Base-by-base conservation (phyloP, 441 rosid genomes). In the Geranium incanum region DNA sequence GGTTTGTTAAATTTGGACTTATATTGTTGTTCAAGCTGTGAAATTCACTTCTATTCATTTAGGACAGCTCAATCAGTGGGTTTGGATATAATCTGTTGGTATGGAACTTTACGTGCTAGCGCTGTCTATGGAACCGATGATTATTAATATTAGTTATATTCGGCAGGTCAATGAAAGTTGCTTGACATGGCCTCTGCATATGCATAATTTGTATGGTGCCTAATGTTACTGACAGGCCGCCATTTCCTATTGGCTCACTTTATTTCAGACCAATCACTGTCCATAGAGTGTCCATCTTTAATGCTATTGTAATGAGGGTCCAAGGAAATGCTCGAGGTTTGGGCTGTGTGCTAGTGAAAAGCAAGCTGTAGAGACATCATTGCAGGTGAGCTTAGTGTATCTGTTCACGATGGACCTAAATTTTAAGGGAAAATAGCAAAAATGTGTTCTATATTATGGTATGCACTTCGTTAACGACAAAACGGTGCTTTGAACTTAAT, bases 201-300 rank as follows among this genome's bases (percentile, higher is more conserved):
- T 48, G n/a, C 55, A 48, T 48, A 28, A 48, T 48, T 48, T 48
- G 55, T 48, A 48, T 12, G 55, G n/a, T 12, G 55, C 55, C 16
- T 48, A 48, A 48, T 48, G 55, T 48, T 48, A 48, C 55, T 48
- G 55, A 48, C 55, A 11, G 55, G 55, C 55, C 55, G 55, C 55
- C 55, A 48, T 48, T 15, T 48, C 15, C 55, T 7, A 48, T 48
- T 48, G 55, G 55, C 55, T 6, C 2, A 12, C 55, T 48, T 48
- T 48, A 48, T 48, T 48, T 48, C 55, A 48, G 55, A 48, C 15
- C 55, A 9, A 48, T 48, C n/a, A 48, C 55, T 48, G 55, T 48
- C 55, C 55, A 48, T 48, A 48, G 55, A 48, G 12, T 48, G n/a
- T 48, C 55, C 12, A 7, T 48, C n/a, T 12, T 12, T 12, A 48